A percentile compares a stretch with the other conserved stretches of the same genome.
Evolutionary conservation across 2,329 filamentous ascomycete genomes (phyloP).

Genomic region (Paracorniculantispora psalliotae): DNA sequence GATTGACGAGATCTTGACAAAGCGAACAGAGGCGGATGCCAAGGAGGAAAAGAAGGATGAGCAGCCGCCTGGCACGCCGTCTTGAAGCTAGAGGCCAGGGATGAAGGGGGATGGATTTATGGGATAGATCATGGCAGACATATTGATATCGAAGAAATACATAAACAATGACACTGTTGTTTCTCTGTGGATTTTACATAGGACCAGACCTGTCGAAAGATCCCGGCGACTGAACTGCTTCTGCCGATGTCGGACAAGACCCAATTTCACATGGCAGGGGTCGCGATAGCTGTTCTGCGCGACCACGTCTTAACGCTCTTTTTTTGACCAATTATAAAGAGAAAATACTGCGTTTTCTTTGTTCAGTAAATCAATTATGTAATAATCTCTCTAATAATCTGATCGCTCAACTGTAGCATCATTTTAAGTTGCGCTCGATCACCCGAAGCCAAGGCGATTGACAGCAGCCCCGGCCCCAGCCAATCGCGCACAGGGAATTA

Average conservation of each 20-base stretch:
- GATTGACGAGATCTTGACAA: constrained; percentile 80
- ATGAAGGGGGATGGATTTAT: too few relatives aligned
- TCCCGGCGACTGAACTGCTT: too few relatives aligned
- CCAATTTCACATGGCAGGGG: background rate
- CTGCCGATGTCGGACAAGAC: constrained; percentile 9
- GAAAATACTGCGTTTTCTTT: too few relatives aligned
- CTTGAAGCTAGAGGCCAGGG: too few relatives aligned
- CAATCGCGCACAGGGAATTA: constrained; percentile 8
- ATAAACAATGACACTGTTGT: too few relatives aligned
- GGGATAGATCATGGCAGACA: too few relatives aligned
- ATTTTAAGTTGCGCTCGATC: background rate
- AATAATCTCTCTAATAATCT: too few relatives aligned
- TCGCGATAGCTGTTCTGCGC: background rate
- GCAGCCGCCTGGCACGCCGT: constrained; percentile 10
- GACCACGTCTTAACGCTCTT: background rate
- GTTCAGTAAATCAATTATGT: too few relatives aligned
- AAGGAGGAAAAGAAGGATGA: constrained; percentile 28
- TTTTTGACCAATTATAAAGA: too few relatives aligned
- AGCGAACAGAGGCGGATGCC: constrained; percentile 43
- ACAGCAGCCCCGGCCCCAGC: background rate
- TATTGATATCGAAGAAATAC: background rate
- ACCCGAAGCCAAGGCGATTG: background rate
- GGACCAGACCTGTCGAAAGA: too few relatives aligned
- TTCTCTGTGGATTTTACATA: too few relatives aligned
- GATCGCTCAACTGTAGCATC: too few relatives aligned